Base-by-base conservation (phyloP, 78 protist species). In the Dictyostelium purpureum region DNA sequence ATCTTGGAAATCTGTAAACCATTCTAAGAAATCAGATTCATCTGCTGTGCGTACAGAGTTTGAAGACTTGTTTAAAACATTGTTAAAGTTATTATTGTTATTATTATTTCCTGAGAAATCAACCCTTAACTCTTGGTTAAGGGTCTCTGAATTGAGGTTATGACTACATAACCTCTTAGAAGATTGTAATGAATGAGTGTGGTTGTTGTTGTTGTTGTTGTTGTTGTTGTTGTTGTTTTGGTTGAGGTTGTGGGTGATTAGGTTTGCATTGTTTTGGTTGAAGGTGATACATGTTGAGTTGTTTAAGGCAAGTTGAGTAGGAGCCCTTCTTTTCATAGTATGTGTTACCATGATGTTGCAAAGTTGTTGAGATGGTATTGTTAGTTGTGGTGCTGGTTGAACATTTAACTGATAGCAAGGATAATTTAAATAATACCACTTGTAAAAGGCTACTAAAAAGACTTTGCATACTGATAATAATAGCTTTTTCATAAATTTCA, bases 1-100 rank as follows among this genome's bases (percentile, higher is more conserved):
- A 16, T 69, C 51, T 1, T 52, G 37, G 33, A 70, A 83, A 28
- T 67, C 90, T 6, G 79, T 21, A 43, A 83, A 83, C 90, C 90
- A 83, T 11, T 83, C 80, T 16, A 51, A 56, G 33, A 83, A 43
- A 38, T 37, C 54, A 0, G 26, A n/a, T 28, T 70, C 73, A 4
- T 83, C 80, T 31, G 51, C 6, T 26, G 6, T 59, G 35, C 40
- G 40, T 31, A 4, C n/a, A 21, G 7, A n/a, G 14, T 47, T 66
- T 40, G 51, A 16, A 54, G 12, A 38, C 14, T 47, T 28, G 54
- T 38, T 47, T 40, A 61, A 37, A 28, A 10, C 33, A n/a, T 57
- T 77, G 42, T 77, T 26, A 38, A 28, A 28, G 80, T 74, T 65
- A 40, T 65, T 65, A 21, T 65, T 65, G 73, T 35, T 21, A 38